Conservation (phyloP, 495 filamentous ascomycete genomes). For the Aspergillus affinis region DNA sequence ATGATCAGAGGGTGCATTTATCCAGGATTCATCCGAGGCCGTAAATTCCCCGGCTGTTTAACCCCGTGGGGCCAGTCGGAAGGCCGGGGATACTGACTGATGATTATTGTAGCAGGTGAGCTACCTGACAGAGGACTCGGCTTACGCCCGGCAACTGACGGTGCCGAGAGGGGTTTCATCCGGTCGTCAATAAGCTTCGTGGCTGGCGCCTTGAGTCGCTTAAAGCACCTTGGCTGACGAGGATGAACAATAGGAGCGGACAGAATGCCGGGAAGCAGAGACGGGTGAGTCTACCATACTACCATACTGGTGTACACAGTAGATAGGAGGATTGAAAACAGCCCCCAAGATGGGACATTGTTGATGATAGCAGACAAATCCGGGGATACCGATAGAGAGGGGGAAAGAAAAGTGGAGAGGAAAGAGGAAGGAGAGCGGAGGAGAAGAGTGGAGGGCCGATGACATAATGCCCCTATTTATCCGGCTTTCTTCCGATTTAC, state of each 20-base stretch:
- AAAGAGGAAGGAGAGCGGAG: background rate
- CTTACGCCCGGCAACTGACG: background rate
- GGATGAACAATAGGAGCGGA: background rate
- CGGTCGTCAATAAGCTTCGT: constrained; percentile 1
- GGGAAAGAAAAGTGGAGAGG: background rate
- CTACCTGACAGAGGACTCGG: background rate
- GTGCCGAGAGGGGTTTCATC: background rate
- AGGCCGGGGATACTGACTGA: background rate
- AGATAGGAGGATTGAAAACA: too few species aligned
- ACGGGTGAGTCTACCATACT: too few species aligned
- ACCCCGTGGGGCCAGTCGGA: constrained; percentile 4
- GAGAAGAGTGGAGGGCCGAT: background rate
- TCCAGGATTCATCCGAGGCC: constrained; percentile 3
- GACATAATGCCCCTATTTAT: background rate
- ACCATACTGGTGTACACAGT: too few species aligned
- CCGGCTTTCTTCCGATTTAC: background rate
- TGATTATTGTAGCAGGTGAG: background rate
- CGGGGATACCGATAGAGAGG: background rate
- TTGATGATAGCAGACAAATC: background rate
- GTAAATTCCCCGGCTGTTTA: background rate
- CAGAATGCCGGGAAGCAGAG: too few species aligned
- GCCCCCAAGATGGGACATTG: too few species aligned
- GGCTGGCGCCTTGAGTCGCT: constrained; percentile 2
- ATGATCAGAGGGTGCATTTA: constrained; percentile 6
- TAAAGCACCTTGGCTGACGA: background rate